Base-by-base conservation (phyloP, 495 filamentous ascomycete species). In the Daldinia decipiens region DNA sequence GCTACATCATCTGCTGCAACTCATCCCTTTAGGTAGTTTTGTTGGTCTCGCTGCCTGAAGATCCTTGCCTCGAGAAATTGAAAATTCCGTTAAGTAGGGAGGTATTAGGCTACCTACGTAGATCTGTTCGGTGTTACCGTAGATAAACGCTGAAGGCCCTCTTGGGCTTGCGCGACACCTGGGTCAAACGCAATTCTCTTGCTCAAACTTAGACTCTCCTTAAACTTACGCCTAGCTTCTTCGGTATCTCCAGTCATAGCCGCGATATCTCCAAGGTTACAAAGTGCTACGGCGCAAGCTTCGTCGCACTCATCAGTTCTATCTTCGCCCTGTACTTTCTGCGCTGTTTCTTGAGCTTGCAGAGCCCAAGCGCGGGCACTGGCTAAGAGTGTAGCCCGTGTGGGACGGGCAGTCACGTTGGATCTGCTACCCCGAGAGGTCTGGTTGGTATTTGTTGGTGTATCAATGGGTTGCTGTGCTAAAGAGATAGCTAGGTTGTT, bases 241-340 rank as follows among this genome's bases (percentile, higher is more conserved):
- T 82, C 80, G 0, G 79, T 64, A 71, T 91, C 82, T 2, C 90
- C 89, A 54, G 87, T 78, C 83, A 93, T 87, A 65, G 90, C 85
- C 1, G 93, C 89, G 68, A 99, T 87, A 65, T 94, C 90, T 12
- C 89, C 95, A 51, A 98, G 84, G 78, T 97, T 97, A 77, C 92
- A 89, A 43, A 89, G 90, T n/a, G 95, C 92, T 9, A 87, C 89
- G 0, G 90, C 91, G 76, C 95, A 98, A 13, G 88, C 91, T n/a
- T 88, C 70, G 80, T 97, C 93, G 76, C 95, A 98, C 75, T 96
- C 92, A 32, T 89, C 84, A 4, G 88, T 93, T 51, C 91, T 82
- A n/a, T 89, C 74, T 6, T 83, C 82, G 19, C 79, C 81, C 13
- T 74, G 72, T 12, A 82, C 76, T 34, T 80, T 80, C 17, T 74